Evolutionary conservation across 495 filamentous ascomycete genomes (phyloP), one percentile per base, ranked within the genome.

Genomic region (Penicillium daleae): DNA sequence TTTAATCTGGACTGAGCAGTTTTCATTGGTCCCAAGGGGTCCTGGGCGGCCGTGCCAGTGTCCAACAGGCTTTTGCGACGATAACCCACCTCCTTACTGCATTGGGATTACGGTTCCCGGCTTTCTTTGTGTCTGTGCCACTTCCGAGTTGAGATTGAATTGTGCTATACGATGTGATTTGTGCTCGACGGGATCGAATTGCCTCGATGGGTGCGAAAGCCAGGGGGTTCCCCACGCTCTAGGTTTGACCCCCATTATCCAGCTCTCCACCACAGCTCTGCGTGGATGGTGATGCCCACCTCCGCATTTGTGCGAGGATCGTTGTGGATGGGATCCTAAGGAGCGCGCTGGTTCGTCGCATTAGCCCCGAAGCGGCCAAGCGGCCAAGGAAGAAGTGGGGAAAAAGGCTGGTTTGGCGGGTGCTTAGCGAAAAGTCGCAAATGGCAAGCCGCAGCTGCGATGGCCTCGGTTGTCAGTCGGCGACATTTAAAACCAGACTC

Each of bases 391-490:
- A 32, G 21, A 59, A 31, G 56, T 51, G 60, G 50, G 54, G 61
- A 42, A 24, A 37, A 22, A 12, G 51, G 29, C 31, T 21, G 51
- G 17, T 32, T 52, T 52, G 50, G 51, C 52, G 19, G 51, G 35
- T 62, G 60, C 61, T 64, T 64, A 64, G 61, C 61, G 61, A 64
- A 64, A 44, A 39, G 19, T 27, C 56, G 17, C 42, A 22, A 29
- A 31, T 58, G 49, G 24, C 49, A 32, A 32, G 48, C 9, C 24
- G 48, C 24, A 49, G 44, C 8, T 13, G 26, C 21, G 19, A 32
- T 22, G 32, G 51, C 51, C 51, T 54, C 51, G 51, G 51, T 35
- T 33, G 15, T 35, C 31, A 29, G 26, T 56, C 53, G 53, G 21
- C 13, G 21, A 24, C 54, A 26, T 56, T 39, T 40, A 56, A 56